Percentiles rank a stretch among this genome's conserved stretches.
Conservation (phyloP, 2,329 filamentous ascomycete genomes). For the Ceratocystis colombiana region DNA sequence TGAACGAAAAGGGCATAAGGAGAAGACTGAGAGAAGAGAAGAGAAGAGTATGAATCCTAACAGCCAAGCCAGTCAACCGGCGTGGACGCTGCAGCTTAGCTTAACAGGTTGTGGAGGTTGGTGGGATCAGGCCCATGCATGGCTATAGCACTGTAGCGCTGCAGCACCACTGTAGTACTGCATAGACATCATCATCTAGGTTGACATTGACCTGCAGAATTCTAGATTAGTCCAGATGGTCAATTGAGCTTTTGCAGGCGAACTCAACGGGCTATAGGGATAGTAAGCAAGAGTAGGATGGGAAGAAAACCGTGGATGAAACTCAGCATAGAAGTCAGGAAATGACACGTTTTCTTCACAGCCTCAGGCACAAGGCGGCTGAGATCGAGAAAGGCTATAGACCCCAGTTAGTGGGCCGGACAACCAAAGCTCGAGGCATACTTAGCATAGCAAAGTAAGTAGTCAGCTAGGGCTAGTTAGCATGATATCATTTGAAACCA, state of each 20-base stretch:
- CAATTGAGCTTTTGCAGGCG: background rate
- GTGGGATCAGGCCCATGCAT: background rate
- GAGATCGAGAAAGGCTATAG: too few relatives aligned
- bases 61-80: background rate
- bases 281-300: background rate
- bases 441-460: too few relatives aligned
- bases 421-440: too few relatives aligned
- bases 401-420: too few relatives aligned
- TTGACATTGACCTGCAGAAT: constrained; percentile 11
- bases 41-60: background rate
- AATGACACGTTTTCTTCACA: too few relatives aligned
- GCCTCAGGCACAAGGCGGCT: too few relatives aligned
- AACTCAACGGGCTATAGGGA: background rate
- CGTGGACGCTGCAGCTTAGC: background rate
- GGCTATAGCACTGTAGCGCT: background rate
- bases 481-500: too few relatives aligned
- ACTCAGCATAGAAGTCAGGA: background rate
- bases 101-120: background rate
- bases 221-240: background rate
- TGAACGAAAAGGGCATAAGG: background rate
- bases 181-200: background rate
- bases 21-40: background rate
- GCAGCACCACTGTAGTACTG: background rate
- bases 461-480: too few relatives aligned
- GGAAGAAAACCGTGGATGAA: background rate